phyloP scores from a whole-genome alignment of 1,284 basidiomycete species.

The Hymenochaete sp. region DNA sequence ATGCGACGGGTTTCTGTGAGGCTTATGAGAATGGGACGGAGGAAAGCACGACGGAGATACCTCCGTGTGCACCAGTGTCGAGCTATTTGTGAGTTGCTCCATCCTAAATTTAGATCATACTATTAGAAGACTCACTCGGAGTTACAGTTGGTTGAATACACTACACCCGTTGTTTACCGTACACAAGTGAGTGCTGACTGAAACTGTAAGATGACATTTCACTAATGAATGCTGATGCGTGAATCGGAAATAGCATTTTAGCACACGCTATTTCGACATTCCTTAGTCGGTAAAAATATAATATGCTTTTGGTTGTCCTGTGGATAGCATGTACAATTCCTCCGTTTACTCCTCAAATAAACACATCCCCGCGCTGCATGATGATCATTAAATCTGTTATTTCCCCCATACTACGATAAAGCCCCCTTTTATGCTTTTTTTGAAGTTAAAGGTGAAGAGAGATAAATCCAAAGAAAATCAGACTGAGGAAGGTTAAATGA shows the following conservation, averaged over 20 bases:
- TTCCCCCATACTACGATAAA: too few species aligned
- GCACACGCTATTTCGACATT: conserved; percentile 38
- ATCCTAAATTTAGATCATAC: background rate
- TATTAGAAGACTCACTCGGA: background rate
- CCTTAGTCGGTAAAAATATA: conserved; percentile 26
- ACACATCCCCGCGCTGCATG: too few species aligned
- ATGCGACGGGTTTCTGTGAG: conserved; percentile 49
- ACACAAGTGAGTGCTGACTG: conserved; percentile 35
- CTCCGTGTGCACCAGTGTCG: conserved; percentile 51
- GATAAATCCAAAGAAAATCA: background rate
- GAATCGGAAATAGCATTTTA: conserved; percentile 35
- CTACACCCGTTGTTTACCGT: conserved; percentile 49
- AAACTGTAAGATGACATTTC: too few species aligned
- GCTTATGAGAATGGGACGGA: conserved; percentile 53
- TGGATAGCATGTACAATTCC: too few species aligned
- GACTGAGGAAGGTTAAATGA: background rate
- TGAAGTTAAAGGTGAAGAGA: background rate
- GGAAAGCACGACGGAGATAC: conserved; percentile 39
- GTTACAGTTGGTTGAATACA: conserved; percentile 42
- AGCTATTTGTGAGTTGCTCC: conserved; percentile 51
- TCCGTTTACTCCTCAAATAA: too few species aligned
- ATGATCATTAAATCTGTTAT: too few species aligned
- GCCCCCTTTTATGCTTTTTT: too few species aligned
- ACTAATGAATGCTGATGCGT: too few species aligned
- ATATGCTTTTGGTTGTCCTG: too few species aligned